phyloP scores from a whole-genome alignment of 2,329 filamentous ascomycete genomes.

The Cladophialophora immunda region DNA sequence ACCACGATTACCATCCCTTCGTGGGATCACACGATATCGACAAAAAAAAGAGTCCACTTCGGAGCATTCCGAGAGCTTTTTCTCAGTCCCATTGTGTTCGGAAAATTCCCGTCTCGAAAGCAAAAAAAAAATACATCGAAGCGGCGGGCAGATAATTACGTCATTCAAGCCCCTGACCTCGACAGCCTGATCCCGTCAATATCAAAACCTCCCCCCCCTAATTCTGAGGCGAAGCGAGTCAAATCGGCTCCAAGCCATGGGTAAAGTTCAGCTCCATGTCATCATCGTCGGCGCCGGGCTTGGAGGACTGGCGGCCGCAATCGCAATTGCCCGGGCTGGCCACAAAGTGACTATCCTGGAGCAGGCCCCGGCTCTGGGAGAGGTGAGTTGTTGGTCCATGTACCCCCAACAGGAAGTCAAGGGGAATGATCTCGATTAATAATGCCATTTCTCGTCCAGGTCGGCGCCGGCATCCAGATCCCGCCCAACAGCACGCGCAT shows the following conservation, averaged over 20 bases:
- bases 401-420: neutral
- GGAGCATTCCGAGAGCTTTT: conserved; percentile 1
- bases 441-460: conserved; percentile 31
- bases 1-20: no score
- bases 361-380: conserved; percentile 50
- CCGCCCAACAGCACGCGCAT: conserved; percentile 46
- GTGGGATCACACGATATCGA: neutral
- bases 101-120: neutral
- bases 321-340: conserved; percentile 49
- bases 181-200: neutral
- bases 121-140: neutral
- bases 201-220: no score
- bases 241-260: conserved; percentile 9
- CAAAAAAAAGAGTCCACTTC: neutral
- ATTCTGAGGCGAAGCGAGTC: no score
- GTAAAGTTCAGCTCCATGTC: conserved; percentile 36
- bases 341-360: conserved; percentile 53
- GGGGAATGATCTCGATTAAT: neutral
- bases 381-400: conserved; percentile 44
- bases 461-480: conserved; percentile 48
- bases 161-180: no score
- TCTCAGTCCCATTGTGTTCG: neutral
- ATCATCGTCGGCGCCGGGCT: conserved; percentile 54
- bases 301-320: conserved; percentile 53
- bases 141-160: no score